phyloP scores from a whole-genome alignment of 192 early-diverging fungal genomes.

The Anaeromyces robustus region DNA sequence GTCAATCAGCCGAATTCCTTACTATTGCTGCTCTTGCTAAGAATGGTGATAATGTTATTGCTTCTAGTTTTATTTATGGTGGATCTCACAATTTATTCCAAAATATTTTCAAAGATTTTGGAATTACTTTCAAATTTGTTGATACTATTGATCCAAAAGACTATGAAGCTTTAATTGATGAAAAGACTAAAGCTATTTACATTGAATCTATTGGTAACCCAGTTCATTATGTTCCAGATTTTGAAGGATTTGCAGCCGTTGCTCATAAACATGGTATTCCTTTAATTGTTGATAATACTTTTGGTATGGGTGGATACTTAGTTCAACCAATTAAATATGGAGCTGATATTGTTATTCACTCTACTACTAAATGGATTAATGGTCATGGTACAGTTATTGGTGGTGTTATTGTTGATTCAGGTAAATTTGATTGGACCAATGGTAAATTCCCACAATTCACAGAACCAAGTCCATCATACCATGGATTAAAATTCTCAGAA shows the following conservation, averaged over 20 bases:
- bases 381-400: slow-evolving; percentile 87
- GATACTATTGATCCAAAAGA: slow-evolving; percentile 56
- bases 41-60: slow-evolving; percentile 77
- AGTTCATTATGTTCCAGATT: slow-evolving; percentile 73
- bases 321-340: slow-evolving; percentile 77
- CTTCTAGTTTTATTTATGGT: slow-evolving; percentile 43
- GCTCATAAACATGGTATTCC: slow-evolving; percentile 73
- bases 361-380: slow-evolving; percentile 86
- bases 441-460: slow-evolving; percentile 78
- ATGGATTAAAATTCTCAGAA: slow-evolving; percentile 78
- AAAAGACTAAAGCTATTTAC: slow-evolving; percentile 76
- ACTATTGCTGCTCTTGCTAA: slow-evolving; percentile 60
- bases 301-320: slow-evolving; percentile 71
- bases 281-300: slow-evolving; percentile 91
- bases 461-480: slow-evolving; percentile 66
- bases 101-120: slow-evolving; percentile 24
- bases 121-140: slow-evolving; percentile 66
- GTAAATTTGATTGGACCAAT: slow-evolving; percentile 79
- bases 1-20: slow-evolving; percentile 77
- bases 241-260: slow-evolving; percentile 61
- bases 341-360: slow-evolving; percentile 82
- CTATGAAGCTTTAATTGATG: slow-evolving; percentile 63
- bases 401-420: slow-evolving; percentile 73
- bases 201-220: slow-evolving; percentile 88
- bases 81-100: not conserved